Conservation (phyloP, 495 filamentous ascomycete species). For the Aspergillus egyptiacus region DNA sequence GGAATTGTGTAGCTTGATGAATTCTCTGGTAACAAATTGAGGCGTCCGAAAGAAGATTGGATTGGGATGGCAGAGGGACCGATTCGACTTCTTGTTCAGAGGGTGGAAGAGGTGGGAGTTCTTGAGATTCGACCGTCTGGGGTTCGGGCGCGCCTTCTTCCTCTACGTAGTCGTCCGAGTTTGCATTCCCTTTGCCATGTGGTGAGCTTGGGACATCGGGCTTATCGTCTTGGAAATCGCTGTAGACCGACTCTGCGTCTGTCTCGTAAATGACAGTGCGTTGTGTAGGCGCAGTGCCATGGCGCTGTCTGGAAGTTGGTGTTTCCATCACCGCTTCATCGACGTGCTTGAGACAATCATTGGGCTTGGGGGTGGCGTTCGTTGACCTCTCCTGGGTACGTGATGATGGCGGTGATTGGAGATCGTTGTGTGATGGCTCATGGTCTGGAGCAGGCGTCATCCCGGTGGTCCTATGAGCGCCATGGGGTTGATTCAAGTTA, state of each 20-base stretch:
- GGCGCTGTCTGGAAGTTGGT: neutral
- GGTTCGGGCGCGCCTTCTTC: slow-evolving; percentile 8
- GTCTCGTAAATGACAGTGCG: slow-evolving; percentile 42
- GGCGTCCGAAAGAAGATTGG: slow-evolving; percentile 33
- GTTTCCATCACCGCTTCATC: too few relatives aligned
- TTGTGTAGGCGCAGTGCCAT: slow-evolving; percentile 17
- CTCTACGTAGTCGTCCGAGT: neutral
- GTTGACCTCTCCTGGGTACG: neutral
- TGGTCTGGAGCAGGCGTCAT: neutral
- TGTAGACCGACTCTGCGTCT: slow-evolving; percentile 37
- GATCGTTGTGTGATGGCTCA: slow-evolving; percentile 1
- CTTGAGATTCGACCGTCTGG: slow-evolving; percentile 29
- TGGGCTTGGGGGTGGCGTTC: neutral
- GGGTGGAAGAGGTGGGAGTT: slow-evolving; percentile 25
- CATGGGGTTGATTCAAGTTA: neutral
- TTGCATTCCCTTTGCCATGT: neutral
- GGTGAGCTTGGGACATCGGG: slow-evolving; percentile 13
- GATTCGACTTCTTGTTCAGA: slow-evolving; percentile 21
- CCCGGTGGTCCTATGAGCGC: slow-evolving; percentile 5
- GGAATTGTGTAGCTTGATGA: slow-evolving; percentile 39
- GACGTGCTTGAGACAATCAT: neutral
- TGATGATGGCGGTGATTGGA: slow-evolving; percentile 1
- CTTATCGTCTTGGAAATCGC: slow-evolving; percentile 23
- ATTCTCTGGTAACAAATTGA: slow-evolving; percentile 38
- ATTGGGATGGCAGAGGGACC: slow-evolving; percentile 19